Evolutionary conservation across 2,329 filamentous ascomycete species (phyloP).

Genomic region (Hypoxylon sp.): DNA sequence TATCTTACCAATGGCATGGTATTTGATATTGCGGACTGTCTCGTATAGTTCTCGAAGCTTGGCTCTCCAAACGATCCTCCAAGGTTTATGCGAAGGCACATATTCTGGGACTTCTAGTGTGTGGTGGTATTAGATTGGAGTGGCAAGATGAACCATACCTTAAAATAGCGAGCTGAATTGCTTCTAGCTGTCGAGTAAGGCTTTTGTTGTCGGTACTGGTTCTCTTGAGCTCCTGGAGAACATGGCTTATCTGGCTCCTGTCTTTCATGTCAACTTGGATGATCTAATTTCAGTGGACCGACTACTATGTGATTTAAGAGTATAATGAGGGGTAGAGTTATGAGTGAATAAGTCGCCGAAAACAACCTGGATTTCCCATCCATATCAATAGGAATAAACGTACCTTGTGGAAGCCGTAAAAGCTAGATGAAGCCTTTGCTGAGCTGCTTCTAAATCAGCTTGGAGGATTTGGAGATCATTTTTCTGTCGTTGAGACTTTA

Average conservation of each 20-base stretch:
- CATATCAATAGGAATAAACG: background rate
- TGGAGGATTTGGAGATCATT: background rate
- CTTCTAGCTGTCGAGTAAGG: slow-evolving; percentile 8
- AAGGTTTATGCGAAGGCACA: background rate
- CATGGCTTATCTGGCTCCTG: background rate
- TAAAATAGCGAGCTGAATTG: background rate
- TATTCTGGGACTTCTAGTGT: slow-evolving; percentile 2
- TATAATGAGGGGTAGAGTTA: background rate
- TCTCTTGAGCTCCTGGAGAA: background rate
- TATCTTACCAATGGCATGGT: background rate
- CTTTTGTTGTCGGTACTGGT: background rate
- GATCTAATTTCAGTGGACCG: background rate
- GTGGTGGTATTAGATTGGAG: background rate
- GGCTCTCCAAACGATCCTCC: background rate
- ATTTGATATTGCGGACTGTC: background rate
- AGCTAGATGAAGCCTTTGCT: slow-evolving; percentile 3
- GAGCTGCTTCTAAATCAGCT: background rate
- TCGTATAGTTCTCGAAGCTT: background rate
- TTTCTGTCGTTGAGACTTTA: background rate
- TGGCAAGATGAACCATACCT: background rate
- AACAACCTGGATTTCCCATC: background rate
- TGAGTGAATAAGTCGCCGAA: background rate
- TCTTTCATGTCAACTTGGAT: background rate
- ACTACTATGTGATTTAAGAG: background rate
- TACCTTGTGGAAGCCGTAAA: slow-evolving; percentile 8